Base-by-base conservation (phyloP, 129 eudicot genomes). In the Smallanthus sonchifolius region DNA sequence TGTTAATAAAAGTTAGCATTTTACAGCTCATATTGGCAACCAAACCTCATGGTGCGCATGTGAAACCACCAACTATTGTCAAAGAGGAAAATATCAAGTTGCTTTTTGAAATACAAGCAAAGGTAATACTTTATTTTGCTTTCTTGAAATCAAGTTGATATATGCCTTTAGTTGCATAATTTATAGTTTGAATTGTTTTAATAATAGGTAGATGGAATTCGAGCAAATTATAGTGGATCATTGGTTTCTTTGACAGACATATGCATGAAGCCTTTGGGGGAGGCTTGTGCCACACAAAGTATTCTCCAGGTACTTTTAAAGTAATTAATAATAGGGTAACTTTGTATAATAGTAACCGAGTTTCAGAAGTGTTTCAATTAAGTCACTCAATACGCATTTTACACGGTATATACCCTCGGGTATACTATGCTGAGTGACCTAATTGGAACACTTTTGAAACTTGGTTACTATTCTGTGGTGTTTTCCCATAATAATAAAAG, bases 201-300 rank as follows among this genome's bases (percentile, higher is more conserved):
- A 37, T 82, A 70, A 69, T 65, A 90, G 96, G 91, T 90, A 72
- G 96, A 92, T 72, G 92, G 90, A 56, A 82, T 95, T 76, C 87
- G 75, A 79, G 99, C 97, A 34, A 91, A 88, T 80, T 85, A 57
- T 87, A 83, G 87, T 60, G 99, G 99, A 69, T 80, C 91, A 71
- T 54, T 80, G 83, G 85, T 95, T 79, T 83, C 99, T 79, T 84
- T 95, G 62, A 82, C 94, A 48, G 97, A 95, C 84, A 95, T 95
- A 74, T 95, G 99, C 85, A 69, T 90, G 93, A 95, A 91, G 82
- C 99, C 99, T 24, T 90, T 95, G n/a, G 97, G 90, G 36, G 84
- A 84, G 78, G 99, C 88, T 85, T 95, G 99, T 83, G 99, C 97
- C 52, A 91, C 97, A 59, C 97, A 95, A 77, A 95, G 96, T 80